A percentile compares a stretch with the other conserved stretches of the same genome.
Conservation (phyloP, 768 basidiomycete species). For the Naganishia antarctica region DNA sequence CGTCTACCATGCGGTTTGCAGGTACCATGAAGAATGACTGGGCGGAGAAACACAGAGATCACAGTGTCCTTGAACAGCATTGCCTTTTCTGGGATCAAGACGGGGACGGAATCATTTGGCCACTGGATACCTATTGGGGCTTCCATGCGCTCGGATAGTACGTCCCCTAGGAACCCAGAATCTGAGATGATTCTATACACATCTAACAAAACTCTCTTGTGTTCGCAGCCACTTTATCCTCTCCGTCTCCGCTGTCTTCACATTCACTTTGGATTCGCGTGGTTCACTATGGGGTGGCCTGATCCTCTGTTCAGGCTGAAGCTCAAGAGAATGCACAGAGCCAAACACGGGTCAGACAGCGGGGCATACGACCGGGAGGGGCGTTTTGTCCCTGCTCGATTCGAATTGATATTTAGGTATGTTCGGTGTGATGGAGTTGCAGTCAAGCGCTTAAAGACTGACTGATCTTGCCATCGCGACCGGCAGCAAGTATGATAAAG, state of each 20-base stretch:
- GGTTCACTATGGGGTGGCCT: slow-evolving; percentile 46
- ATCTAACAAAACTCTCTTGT: no score
- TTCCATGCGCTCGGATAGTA: slow-evolving; percentile 53
- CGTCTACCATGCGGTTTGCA: no score
- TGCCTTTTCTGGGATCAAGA: slow-evolving; percentile 52
- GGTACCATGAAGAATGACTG: slow-evolving; percentile 6
- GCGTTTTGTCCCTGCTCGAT: slow-evolving; percentile 51
- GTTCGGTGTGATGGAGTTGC: neutral
- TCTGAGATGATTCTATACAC: no score
- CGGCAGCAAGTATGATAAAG: slow-evolving; percentile 25
- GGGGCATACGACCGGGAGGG: slow-evolving; percentile 53
- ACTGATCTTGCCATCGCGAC: neutral
- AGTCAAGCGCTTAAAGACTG: neutral
- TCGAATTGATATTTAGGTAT: slow-evolving; percentile 52
- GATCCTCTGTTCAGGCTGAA: slow-evolving; percentile 53
- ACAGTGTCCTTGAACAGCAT: slow-evolving; percentile 53
- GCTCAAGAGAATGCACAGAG: slow-evolving; percentile 48
- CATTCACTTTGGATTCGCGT: slow-evolving; percentile 50
- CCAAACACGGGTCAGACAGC: slow-evolving; percentile 54
- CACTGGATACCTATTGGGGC: slow-evolving; percentile 52
- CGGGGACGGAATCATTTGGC: slow-evolving; percentile 54
- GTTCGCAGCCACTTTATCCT: neutral
- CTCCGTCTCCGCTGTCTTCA: slow-evolving; percentile 1
- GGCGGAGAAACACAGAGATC: slow-evolving; percentile 1
- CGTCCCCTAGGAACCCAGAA: no score